A percentile compares a stretch with the other conserved stretches of the same genome.
Conservation (phyloP, 805 yeast species). For the Wickerhamomyces rabaulensis region DNA sequence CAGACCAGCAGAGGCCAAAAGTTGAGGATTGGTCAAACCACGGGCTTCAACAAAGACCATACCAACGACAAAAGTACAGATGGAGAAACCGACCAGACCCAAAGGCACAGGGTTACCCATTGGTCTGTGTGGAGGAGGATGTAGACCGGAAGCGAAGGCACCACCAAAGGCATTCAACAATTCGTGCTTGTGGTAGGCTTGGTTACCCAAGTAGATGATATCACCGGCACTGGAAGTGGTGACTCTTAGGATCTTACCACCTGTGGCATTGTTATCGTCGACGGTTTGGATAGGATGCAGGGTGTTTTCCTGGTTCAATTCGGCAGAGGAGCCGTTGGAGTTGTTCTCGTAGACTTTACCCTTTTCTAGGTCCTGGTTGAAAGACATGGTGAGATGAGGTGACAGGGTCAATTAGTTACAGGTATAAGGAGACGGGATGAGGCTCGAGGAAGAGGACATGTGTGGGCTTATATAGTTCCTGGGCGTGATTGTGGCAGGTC, state of each 20-base stretch:
- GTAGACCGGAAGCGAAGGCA: constrained; percentile 5
- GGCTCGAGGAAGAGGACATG: no score
- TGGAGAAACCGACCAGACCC: constrained; percentile 45
- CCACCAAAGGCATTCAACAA: constrained; percentile 7
- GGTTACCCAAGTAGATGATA: constrained; percentile 21
- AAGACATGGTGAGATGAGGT: background rate
- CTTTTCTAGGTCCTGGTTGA: background rate
- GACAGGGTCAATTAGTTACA: no score
- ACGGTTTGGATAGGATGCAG: background rate
- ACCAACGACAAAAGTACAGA: constrained; percentile 43
- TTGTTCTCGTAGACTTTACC: background rate
- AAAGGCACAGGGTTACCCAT: constrained; percentile 44
- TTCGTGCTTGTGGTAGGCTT: constrained; percentile 7
- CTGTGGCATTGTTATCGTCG: background rate
- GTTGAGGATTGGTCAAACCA: constrained; percentile 37
- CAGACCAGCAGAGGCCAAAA: constrained; percentile 40
- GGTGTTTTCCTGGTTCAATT: background rate
- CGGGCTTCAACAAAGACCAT: constrained; percentile 41
- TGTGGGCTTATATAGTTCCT: no score
- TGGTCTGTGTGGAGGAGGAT: constrained; percentile 5
- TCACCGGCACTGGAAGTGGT: constrained; percentile 39
- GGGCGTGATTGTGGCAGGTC: no score
- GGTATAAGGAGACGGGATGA: no score
- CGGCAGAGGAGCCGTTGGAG: background rate
- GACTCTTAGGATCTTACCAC: background rate